These are phyloP conservation scores for Bipolaris oryzae DNA, from an alignment of 2,329 filamentous ascomycete species.

Conservation along the genomic window DNA sequence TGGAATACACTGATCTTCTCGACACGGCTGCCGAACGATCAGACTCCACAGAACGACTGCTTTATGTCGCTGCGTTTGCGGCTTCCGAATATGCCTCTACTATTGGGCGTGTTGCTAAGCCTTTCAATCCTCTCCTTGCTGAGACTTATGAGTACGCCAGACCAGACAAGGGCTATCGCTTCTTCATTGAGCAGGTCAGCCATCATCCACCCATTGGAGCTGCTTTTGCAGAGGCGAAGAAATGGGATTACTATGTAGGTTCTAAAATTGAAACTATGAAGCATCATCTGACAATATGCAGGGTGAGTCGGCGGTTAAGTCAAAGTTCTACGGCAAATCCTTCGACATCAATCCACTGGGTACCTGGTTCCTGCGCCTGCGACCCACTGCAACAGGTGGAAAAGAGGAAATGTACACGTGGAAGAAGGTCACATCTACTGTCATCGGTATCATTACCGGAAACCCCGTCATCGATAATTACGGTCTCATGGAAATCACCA, in stretches of 20 bases:
- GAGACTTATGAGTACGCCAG: constrained; percentile 97
- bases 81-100: constrained; percentile 97
- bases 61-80: constrained; percentile 95
- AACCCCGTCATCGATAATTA: constrained; percentile 98
- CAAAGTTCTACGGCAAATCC: constrained; percentile 96
- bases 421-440: constrained; percentile 98
- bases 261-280: neutral
- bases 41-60: constrained; percentile 88
- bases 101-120: constrained; percentile 94
- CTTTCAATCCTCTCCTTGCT: constrained; percentile 94
- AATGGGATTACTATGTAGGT: constrained; percentile 86
- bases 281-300: constrained; percentile 43
- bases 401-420: constrained; percentile 90
- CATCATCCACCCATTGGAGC: constrained; percentile 96
- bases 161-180: constrained; percentile 96
- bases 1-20: constrained; percentile 95
- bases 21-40: constrained; percentile 83
- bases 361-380: constrained; percentile 92
- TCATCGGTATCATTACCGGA: constrained; percentile 97
- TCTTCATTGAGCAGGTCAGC: constrained; percentile 98
- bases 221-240: constrained; percentile 87
- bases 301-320: constrained; percentile 92
- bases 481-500: constrained; percentile 95
- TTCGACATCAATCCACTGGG: constrained; percentile 97
- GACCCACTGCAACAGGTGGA: constrained; percentile 69